Conservation (phyloP, 2,329 filamentous ascomycete species). For the Thielaviopsis musarum region DNA sequence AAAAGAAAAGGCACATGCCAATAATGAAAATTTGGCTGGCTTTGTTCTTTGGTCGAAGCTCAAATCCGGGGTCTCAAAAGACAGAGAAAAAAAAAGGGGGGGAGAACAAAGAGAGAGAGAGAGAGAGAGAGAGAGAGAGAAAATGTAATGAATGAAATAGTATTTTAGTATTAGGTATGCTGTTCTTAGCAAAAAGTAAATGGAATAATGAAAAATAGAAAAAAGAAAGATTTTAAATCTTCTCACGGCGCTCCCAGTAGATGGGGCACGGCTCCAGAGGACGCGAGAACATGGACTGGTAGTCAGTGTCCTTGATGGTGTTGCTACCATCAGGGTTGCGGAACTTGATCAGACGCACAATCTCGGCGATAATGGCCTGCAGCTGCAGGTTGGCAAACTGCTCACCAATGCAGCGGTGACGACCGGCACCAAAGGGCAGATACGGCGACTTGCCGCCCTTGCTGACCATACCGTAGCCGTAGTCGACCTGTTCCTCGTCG, state of each 20-base stretch:
- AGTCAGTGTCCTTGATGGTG: constrained; percentile 51
- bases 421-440: constrained; percentile 81
- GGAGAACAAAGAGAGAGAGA: not conserved
- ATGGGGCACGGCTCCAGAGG: constrained; percentile 55
- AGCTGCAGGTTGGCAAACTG: constrained; percentile 91
- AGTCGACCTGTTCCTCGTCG: constrained; percentile 68
- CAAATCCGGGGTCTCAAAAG: not conserved
- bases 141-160: not conserved
- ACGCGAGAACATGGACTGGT: constrained; percentile 55
- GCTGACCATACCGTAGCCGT: constrained; percentile 82
- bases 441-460: constrained; percentile 85
- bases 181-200: not conserved
- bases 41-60: not conserved
- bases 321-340: constrained; percentile 55
- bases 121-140: not conserved
- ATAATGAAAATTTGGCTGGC: not conserved
- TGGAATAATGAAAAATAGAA: not conserved
- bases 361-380: constrained; percentile 62
- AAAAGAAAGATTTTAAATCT: constrained; percentile 4
- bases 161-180: not conserved
- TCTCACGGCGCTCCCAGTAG: constrained; percentile 54
- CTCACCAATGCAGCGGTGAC: constrained; percentile 91
- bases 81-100: not conserved
- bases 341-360: constrained; percentile 69
- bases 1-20: not conserved